Evolutionary conservation across 495 filamentous ascomycete species (phyloP), one percentile per base, ranked within the genome.

Genomic region (Penicillium canariense): DNA sequence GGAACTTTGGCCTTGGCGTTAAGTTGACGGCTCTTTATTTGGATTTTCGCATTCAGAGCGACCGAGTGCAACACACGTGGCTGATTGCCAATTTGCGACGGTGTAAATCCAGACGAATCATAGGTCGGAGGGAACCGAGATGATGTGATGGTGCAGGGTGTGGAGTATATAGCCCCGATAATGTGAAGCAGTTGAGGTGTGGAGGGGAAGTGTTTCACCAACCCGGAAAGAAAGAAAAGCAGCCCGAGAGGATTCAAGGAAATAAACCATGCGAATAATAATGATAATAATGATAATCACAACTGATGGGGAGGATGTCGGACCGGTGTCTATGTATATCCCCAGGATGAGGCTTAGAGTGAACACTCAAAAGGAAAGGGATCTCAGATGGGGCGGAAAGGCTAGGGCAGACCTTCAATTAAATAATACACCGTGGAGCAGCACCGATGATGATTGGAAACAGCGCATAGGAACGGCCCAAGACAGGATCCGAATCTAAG

Each of bases 381-480:
- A 44, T 26, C 15, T 10, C 10, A 53, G 28, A 58, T 39, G 55
- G 48, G 55, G 38, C 55, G 31, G 43, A 26, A 39, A 23, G 38
- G 31, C 22, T 14, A 42, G 9, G 46, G 22, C 20, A n/a, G 11
- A 23, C 26, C 31, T 32, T 15, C 43, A 54, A 58, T 54, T 48
- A 58, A 58, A 49, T 54, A 58, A 23, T 17, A 25, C 18, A 31
- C 6, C 4, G 39, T 22, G 26, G 28, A 40, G 23, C 30, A 48
- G 10, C 18, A 35, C 25, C 11, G 51, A 39, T 18, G 23, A 40
- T 35, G 44, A 51, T 18, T 42, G 38, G 38, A 42, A 42, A 49
- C 55, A 59, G 32, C 60, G 45, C 56, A 59, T 50, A 59, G 48
- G 44, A 59, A 62, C 48, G 52, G 55, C 43, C 52, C 36, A 55